These are phyloP conservation scores for Yarrowia sp. DNA, from an alignment of 805 yeast genomes.

Conservation along the genomic window DNA sequence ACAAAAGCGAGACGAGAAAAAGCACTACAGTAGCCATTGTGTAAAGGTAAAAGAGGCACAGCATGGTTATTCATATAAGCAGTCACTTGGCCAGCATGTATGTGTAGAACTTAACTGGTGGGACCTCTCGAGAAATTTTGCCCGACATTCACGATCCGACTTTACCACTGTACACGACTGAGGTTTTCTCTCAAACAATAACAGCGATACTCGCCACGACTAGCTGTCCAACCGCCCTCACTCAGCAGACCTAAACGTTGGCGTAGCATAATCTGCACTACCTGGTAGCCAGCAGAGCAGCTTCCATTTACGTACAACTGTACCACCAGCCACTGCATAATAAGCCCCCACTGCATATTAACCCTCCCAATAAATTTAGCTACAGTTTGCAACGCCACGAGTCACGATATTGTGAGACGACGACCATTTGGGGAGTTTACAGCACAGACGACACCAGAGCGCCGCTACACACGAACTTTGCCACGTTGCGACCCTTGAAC, in stretches of 20 bases:
- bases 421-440: not conserved
- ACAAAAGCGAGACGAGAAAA: not conserved
- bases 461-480: not conserved
- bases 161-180: not conserved
- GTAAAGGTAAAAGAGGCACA: not conserved
- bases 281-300: not conserved
- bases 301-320: not conserved
- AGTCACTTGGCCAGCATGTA: not conserved
- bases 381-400: conserved; percentile 20
- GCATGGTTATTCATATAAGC: conserved; percentile 2
- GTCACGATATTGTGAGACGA: conserved; percentile 13
- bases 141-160: not conserved
- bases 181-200: not conserved
- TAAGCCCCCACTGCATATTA: conserved; percentile 14
- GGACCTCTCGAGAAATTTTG: not conserved
- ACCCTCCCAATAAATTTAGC: conserved; percentile 19
- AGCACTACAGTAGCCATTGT: conserved; percentile 5
- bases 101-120: not conserved
- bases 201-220: not conserved
- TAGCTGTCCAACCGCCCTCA: not conserved
- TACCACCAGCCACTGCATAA: conserved; percentile 21
- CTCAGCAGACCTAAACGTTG: not conserved
- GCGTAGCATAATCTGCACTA: not conserved
- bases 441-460: not conserved
- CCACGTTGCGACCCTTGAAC: not conserved